Base-by-base conservation (phyloP, 495 filamentous ascomycete species). In the Tuber melanosporum region DNA sequence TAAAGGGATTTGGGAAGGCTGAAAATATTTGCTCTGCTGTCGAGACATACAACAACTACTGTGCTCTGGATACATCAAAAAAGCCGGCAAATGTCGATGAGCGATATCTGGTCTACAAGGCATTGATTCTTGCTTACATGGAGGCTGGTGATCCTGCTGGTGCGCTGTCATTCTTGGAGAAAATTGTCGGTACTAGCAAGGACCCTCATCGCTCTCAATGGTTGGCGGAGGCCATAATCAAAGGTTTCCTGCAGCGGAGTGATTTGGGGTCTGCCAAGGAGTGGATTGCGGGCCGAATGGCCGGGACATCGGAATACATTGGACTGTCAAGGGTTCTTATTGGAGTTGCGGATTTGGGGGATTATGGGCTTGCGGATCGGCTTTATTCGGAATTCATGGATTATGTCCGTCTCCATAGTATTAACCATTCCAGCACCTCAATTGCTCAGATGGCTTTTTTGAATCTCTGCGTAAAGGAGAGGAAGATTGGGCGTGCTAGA, bases 11-110 rank as follows among this genome's bases (percentile, higher is more conserved):
- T 82, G 94, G 92, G 70, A 88, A 88, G 44, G 88, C 87, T 8
- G 91, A 93, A 22, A 93, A 99, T 81, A 87, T 98, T 52, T 86
- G 87, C 81, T 95, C 92, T 78, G 96, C 93, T n/a, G 91, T 97
- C 17, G 95, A 98, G 81, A 79, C 78, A 22, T 99, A 98, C 87
- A 93, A 95, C 93, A 43, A 89, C 95, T 77, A 91, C 90, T 43
- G 88, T 43, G 62, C 78, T 9, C 57, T 95, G 80, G 92, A 97
- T 84, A 88, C 88, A 49, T 94, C 94, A 42, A 88, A 91, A 70
- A 87, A 91, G 74, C 88, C 87, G n/a, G 86, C 92, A 45, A 87
- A 90, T 49, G 88, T 92, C 74, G 90, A 95, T 26, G 88, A 92
- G 52, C 94, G 98, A 82, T 90, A 91, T 42, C 87, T 91, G 75